Base-by-base conservation (phyloP, 2,329 filamentous ascomycete genomes). In the Arthrobotrys conoides region DNA sequence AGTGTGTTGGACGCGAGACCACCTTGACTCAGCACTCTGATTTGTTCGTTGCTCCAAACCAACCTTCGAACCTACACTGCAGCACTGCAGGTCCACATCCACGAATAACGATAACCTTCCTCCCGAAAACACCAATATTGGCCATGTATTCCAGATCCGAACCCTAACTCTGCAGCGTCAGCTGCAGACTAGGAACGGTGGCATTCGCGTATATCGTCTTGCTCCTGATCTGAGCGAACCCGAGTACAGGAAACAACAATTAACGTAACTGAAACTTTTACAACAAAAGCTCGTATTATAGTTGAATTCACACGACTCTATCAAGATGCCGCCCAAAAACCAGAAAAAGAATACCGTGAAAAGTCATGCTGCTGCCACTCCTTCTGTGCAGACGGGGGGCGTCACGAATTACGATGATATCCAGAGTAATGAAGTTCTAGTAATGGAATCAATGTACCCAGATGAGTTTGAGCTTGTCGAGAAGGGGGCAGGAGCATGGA, bases 401-500 rank as follows among this genome's bases (percentile, higher is more conserved):
- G 76, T 83, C 63, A 77, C 73, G 70, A 79, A 94, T 83, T 97
- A 97, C 85, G 89, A 91, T 80, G 92, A 96, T 85, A 90, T 92
- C 38, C 96, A 98, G 85, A 88, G 92, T 82, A 92, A 97, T 83
- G 96, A 98, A 86, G 88, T 97, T 72, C 89, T 96, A 83, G 95
- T 91, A 53, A 87, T 98, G 76, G 88, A 92, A 82, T 92, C 95
- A 49, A 96, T 98, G 63, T 98, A 96, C 83, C 91, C 91, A 81
- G 93, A 97, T 76, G 94, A 97, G 83, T 97, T 91, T 83, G 89
- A 93, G 82, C 89, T 91, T 82, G 88, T 89, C 64, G 89, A 89
- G 76, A 89, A 90, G 77, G 88, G 84, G 53, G 73, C 53, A 16
- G 88, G 89, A 81, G 94, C 94, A 48, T 98, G 95, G 95, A 94